Evolutionary conservation across 2,329 filamentous ascomycete species (phyloP).

Genomic region (Colletotrichum higginsianum): DNA sequence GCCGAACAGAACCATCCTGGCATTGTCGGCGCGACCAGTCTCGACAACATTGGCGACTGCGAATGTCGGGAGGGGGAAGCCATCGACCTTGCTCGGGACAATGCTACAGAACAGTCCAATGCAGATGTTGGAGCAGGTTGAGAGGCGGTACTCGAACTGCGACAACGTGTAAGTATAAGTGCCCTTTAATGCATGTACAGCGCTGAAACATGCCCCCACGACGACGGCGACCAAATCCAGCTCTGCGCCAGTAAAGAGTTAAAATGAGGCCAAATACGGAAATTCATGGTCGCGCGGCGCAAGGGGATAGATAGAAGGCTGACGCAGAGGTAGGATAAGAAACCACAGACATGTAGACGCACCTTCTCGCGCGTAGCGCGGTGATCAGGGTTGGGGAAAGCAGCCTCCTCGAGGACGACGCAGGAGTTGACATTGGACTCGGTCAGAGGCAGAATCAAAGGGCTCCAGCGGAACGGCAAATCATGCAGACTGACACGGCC

Average conservation of each 20-base stretch:
- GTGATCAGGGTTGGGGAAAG: slow-evolving; percentile 65
- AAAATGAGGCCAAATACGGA: not conserved
- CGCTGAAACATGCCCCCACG: not conserved
- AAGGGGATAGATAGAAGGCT: not conserved
- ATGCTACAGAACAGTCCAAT: slow-evolving; percentile 85
- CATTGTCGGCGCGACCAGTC: slow-evolving; percentile 69
- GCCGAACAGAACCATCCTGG: slow-evolving; percentile 76
- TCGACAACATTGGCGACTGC: slow-evolving; percentile 71
- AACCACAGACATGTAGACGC: slow-evolving; percentile 43
- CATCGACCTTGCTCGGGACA: slow-evolving; percentile 59
- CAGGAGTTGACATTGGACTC: slow-evolving; percentile 75
- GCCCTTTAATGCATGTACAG: not conserved
- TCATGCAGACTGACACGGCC: slow-evolving; percentile 58
- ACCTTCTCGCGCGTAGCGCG: slow-evolving; percentile 70
- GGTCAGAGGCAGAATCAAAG: slow-evolving; percentile 82
- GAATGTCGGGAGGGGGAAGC: slow-evolving; percentile 68
- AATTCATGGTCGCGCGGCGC: too few species aligned
- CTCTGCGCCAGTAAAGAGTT: too few species aligned
- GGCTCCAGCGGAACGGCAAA: slow-evolving; percentile 74
- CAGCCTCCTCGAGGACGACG: slow-evolving; percentile 68
- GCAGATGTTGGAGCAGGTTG: slow-evolving; percentile 81
- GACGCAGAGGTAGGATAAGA: not conserved
- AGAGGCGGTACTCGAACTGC: slow-evolving; percentile 84
- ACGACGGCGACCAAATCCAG: too few species aligned
- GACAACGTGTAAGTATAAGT: slow-evolving; percentile 20